Percentiles rank a stretch among this genome's conserved stretches.
These are phyloP conservation scores for Diaporthe vaccinii DNA, from an alignment of 2,329 filamentous ascomycete genomes.

Conservation along the genomic window DNA sequence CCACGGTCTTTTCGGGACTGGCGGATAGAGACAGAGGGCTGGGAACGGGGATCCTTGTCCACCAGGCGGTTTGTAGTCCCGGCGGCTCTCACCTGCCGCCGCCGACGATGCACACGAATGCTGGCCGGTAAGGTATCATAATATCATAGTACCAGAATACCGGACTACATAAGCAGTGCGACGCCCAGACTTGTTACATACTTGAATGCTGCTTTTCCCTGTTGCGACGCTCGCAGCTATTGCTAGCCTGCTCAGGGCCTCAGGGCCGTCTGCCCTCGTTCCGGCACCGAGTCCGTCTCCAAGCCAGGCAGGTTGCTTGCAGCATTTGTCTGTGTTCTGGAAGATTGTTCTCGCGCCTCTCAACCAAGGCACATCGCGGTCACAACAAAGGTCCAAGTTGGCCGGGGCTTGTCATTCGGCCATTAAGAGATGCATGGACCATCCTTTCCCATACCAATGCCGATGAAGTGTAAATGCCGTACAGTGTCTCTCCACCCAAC, in stretches of 20 bases:
- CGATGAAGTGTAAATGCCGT: background rate
- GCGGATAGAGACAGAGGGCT: constrained; percentile 31
- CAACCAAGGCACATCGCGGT: background rate
- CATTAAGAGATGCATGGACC: background rate
- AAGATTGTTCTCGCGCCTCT: background rate
- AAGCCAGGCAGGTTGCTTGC: constrained; percentile 8
- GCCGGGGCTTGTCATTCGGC: background rate
- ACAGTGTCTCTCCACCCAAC: background rate
- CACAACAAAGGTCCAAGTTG: background rate
- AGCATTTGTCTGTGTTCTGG: background rate
- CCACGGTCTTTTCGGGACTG: constrained; percentile 38
- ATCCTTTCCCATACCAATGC: background rate
- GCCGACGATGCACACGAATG: background rate
- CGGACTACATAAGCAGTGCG: constrained; percentile 4
- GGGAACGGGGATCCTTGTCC: constrained; percentile 35
- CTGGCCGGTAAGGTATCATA: background rate
- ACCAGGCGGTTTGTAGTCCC: constrained; percentile 25
- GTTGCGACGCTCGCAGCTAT: background rate
- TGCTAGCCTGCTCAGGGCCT: constrained; percentile 16
- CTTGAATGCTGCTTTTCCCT: background rate
- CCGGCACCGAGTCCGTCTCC: constrained; percentile 8
- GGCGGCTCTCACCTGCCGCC: constrained; percentile 27
- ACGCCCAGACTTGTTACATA: constrained; percentile 4
- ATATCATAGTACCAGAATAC: background rate
- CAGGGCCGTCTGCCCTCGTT: constrained; percentile 25